Percentiles rank a stretch among this genome's conserved stretches.
phyloP scores from a whole-genome alignment of 495 filamentous ascomycete genomes.

The Daldinia caldariorum region DNA sequence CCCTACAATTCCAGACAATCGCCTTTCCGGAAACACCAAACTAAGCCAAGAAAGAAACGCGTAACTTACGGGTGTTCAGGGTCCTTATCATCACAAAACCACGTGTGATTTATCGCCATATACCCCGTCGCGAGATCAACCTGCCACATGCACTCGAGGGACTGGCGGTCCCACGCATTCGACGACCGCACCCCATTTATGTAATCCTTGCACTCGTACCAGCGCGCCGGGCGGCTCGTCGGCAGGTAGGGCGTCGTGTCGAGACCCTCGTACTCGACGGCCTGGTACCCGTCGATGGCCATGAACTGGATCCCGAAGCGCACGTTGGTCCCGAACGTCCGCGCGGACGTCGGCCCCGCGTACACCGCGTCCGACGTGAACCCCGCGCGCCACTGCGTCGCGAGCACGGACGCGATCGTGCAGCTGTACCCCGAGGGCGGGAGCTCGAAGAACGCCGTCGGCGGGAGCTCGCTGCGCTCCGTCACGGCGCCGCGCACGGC shows the following conservation, averaged over 20 bases:
- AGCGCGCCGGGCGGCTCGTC: slow-evolving; percentile 27
- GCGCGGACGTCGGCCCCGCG: slow-evolving; percentile 11
- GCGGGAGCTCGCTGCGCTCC: slow-evolving; percentile 15
- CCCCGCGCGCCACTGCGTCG: slow-evolving; percentile 32
- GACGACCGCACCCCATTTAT: slow-evolving; percentile 6
- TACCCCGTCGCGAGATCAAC: slow-evolving; percentile 39
- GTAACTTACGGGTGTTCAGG: slow-evolving; percentile 32
- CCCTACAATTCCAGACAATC: too few species aligned
- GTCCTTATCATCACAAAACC: slow-evolving; percentile 40
- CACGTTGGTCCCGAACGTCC: slow-evolving; percentile 8
- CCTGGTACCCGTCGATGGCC: slow-evolving; percentile 25
- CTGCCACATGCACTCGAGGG: slow-evolving; percentile 36
- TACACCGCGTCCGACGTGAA: slow-evolving; percentile 22
- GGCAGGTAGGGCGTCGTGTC: slow-evolving; percentile 24
- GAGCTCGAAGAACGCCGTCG: slow-evolving; percentile 27
- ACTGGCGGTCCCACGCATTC: slow-evolving; percentile 20
- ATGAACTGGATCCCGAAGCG: slow-evolving; percentile 14
- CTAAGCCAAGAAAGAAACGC: neutral
- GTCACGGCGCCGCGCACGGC: slow-evolving; percentile 17
- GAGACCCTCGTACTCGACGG: slow-evolving; percentile 9
- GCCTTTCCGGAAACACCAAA: neutral
- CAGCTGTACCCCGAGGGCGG: slow-evolving; percentile 32
- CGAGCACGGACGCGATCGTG: slow-evolving; percentile 45
- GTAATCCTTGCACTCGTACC: slow-evolving; percentile 34
- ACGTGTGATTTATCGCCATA: slow-evolving; percentile 38